Base-by-base conservation (phyloP, 2,329 filamentous ascomycete genomes). In the Diaporthe velutina region DNA sequence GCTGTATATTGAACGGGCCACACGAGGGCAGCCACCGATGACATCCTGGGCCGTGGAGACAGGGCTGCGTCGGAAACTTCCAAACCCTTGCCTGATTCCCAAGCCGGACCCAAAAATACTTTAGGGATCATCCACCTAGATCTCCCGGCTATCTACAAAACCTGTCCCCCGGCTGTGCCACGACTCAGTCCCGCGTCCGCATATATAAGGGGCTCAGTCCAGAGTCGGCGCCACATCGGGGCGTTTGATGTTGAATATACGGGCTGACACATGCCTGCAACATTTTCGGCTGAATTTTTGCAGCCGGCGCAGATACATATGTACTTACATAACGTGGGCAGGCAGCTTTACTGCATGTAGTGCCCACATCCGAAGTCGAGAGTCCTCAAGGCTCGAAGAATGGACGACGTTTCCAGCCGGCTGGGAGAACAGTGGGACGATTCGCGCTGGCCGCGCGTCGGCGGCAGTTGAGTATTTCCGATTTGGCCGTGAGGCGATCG, bases 21-120 rank as follows among this genome's bases (percentile, higher is more conserved):
- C 48, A 52, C 33, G 45, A 52, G 64, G 15, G 22, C n/a, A 40
- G 48, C 64, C 22, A 38, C 60, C 40, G 25, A 12, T 33, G 7
- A 28, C 33, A 68, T 68, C 48, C 64, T 7, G 30, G 64, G 64
- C 33, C 48, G 48, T 68, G 64, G 48, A 40, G 64, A 68, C 64
- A 68, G 64, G 64, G 64, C 64, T 68, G 64, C 48, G 64, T 68
- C 64, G 64, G 64, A 68, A 40, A 52, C 48, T 68, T 67, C n/a
- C 45, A 54, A 38, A 52, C 61, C 61, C 33, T 22, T 67, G n/a
- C n/a, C 30, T 67, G 60, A 38, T 38, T 54, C 22, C n/a, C 15
- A n/a, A 12, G 30, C 45, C n/a, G 35, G 48, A 19, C 33, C 64
- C 64, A 54, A 68, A 68, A 54, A 54, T 68, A 54, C 35, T 40